A percentile compares a stretch with the other conserved stretches of the same genome.
These are phyloP conservation scores for Penicillium sp. DNA, from an alignment of 2,329 filamentous ascomycete genomes.

Conservation along the genomic window DNA sequence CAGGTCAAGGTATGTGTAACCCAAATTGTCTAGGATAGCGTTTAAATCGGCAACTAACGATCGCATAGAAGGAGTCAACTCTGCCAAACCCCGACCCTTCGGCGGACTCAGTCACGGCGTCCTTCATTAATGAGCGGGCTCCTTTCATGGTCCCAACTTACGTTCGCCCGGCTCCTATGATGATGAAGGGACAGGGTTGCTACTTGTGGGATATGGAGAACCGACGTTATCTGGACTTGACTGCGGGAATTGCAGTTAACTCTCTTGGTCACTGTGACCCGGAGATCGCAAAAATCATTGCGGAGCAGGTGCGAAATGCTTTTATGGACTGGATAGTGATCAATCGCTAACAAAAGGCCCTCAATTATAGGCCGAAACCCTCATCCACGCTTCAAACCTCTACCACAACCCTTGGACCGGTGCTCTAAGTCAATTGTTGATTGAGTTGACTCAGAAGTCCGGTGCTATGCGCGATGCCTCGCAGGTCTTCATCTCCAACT, in stretches of 20 bases:
- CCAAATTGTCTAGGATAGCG: not conserved
- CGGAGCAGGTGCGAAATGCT: constrained; percentile 64
- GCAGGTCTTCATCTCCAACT: constrained; percentile 92
- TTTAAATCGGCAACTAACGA: not conserved
- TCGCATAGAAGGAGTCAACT: constrained; percentile 46
- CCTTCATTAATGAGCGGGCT: constrained; percentile 71
- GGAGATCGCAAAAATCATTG: constrained; percentile 70
- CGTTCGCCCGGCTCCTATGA: constrained; percentile 83
- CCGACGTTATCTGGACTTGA: constrained; percentile 88
- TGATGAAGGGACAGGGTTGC: constrained; percentile 81
- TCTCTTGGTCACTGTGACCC: constrained; percentile 86
- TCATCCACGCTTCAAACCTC: constrained; percentile 91
- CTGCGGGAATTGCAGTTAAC: constrained; percentile 93
- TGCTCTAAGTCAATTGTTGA: constrained; percentile 77
- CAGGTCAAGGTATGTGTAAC: constrained; percentile 26
- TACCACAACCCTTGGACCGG: constrained; percentile 98
- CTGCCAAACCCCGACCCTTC: constrained; percentile 71
- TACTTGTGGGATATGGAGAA: constrained; percentile 91
- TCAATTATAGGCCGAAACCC: constrained; percentile 58
- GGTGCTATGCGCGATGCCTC: constrained; percentile 79
- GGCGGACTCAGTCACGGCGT: constrained; percentile 69
- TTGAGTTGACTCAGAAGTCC: constrained; percentile 75
- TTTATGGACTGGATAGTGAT: not conserved
- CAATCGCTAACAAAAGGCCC: constrained; percentile 26
- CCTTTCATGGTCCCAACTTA: constrained; percentile 97